Evolutionary conservation across 1,284 basidiomycete species (phyloP), one percentile per base, ranked within the genome.

Genomic region (Microbotryum intermedium): DNA sequence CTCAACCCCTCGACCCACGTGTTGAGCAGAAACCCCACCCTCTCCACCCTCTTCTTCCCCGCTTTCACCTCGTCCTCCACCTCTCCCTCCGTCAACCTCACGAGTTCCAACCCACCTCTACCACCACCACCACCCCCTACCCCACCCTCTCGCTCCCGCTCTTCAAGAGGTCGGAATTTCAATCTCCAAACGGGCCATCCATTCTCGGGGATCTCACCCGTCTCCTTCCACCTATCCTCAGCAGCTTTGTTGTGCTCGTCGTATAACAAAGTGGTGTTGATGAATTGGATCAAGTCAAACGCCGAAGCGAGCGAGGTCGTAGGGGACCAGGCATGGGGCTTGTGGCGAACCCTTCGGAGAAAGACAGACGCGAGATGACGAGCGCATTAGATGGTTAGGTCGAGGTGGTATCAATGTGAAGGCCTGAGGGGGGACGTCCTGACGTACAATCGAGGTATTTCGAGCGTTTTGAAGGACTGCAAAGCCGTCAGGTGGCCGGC

Each of bases 261-360:
- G 10, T 34, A 7, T 1, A 51, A 60, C 43, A 80, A 65, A 0
- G 73, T 70, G 26, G 72, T 65, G 64, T 79, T 78, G 61, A 90
- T 68, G 71, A 83, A 85, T 4, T 75, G 69, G 43, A 93, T 71
- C 61, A 89, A 83, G 25, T 72, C 72, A 43, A 83, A 76, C 5
- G 83, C 88, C 81, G 87, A 91, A n/a, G 80, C 79, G 10, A 93
- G 77, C 70, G 85, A 88, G 47, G 84, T 71, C 23, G 80, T 76
- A 1, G 90, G 85, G 68, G 92, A 83, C 90, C 90, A 93, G 25
- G 81, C 83, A 23, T 78, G 80, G 6, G 83, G 79, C 67, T 86
- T 86, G 8, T 82, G 83, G 50, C 86, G 83, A n/a, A 90, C 82
- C 62, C 67, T 70, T 54, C 11, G 49, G 11, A 30, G 46, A 21